Base-by-base conservation (phyloP, 208 protist genomes). In the Trypanosoma caninum region DNA sequence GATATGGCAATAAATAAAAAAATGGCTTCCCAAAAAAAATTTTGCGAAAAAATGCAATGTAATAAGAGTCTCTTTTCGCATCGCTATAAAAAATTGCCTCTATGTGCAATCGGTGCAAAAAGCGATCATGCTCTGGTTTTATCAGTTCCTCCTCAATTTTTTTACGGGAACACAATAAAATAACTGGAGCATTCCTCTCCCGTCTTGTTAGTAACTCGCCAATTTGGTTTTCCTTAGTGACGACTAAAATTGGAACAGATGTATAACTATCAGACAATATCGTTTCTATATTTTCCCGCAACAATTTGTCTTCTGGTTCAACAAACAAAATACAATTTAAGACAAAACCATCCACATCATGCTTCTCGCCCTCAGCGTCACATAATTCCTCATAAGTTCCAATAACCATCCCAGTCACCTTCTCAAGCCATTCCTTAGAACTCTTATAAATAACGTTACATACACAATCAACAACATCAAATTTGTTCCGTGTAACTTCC, bases 191-290 rank as follows among this genome's bases (percentile, higher is more conserved):
- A 11, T 18, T 40, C 46, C 69, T 53, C 14, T 38, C 23, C 30
- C 23, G 13, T 25, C n/a, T 16, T 9, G 27, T 4, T n/a, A 57
- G 51, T 1, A 82, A 28, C 38, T 55, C 55, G 5, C 40, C 4
- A 6, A 42, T 59, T 58, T 74, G 69, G 14, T 53, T 44, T 25
- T 30, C 27, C 1, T 74, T 63, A 38, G 56, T 67, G 40, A 59
- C 68, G 25, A 84, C 65, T 56, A 59, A 55, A 35, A 88, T 65
- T 35, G 81, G 77, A 50, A 75, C 63, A 20, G 63, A 78, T 52
- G 72, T 81, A 61, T 87, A 87, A 66, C 80, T 83, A 54, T 87
- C 80, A 27, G 65, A 63, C 18, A 87, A 66, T 47, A 55, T 55
- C 23, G 46, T 69, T 47, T 62, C 58, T 18, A 87, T 38, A 34